Base-by-base conservation (phyloP, 768 basidiomycete genomes). In the Pleurotus citrinopileatus region DNA sequence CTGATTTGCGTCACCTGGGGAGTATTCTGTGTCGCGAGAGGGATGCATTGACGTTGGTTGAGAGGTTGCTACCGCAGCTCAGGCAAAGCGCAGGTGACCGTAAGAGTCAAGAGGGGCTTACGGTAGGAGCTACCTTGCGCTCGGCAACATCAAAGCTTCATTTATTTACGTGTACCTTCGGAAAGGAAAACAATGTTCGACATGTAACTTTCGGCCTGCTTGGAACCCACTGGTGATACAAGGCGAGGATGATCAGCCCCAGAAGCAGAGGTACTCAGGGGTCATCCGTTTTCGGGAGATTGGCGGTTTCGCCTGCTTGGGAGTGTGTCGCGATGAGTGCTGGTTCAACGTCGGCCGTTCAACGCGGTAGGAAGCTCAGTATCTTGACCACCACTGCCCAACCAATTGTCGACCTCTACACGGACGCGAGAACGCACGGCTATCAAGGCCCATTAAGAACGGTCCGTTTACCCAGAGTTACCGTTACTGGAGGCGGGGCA, bases 381-480 rank as follows among this genome's bases (percentile, higher is more conserved):
- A 54, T 57, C 26, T 45, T 36, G n/a, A n/a, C n/a, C 29, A 51
- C 55, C 28, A 51, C 57, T 12, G 17, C 48, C 13, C 38, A 51
- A 20, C 37, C 48, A n/a, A 29, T 46, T 19, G 62, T 67, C 48
- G 69, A 73, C 28, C 34, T 69, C 9, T 78, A 73, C 54, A 70
- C 74, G 12, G 78, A 80, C 60, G 66, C 77, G 15, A 64, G 75
- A 22, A 65, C 56, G 17, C 75, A 75, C 55, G 70, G 71, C 7
- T 70, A 71, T 44, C 68, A 73, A 57, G 78, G 73, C 37, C 64
- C 61, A 42, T 73, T 67, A 7, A 76, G 84, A 28, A 81, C 74
- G 58, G 84, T 86, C 20, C 82, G 83, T 12, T 67, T 88, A 13
- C 72, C 75, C 10, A 76, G 84, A n/a, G 84, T 79, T 22, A 79